phyloP scores from a whole-genome alignment of 2,329 filamentous ascomycete species.

The Monilinia laxa region DNA sequence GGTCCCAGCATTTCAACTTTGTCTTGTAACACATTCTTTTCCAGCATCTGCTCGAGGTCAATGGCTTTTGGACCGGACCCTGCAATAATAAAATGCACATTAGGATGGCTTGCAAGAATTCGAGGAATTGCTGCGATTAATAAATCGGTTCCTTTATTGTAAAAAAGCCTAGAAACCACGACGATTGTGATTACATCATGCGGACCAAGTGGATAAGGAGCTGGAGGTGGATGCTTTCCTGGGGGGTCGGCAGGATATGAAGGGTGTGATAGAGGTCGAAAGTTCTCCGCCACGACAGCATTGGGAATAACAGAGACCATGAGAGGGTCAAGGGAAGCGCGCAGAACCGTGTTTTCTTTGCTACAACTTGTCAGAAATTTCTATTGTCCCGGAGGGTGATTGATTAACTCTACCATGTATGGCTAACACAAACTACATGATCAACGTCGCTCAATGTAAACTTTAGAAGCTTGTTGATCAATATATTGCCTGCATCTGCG shows the following conservation, averaged over 20 bases:
- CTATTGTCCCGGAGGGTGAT: background rate
- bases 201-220: slow-evolving; percentile 69
- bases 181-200: slow-evolving; percentile 92
- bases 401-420: slow-evolving; percentile 75
- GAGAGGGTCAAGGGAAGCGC: slow-evolving; percentile 88
- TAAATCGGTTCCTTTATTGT: slow-evolving; percentile 97
- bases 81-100: slow-evolving; percentile 95
- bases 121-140: slow-evolving; percentile 94
- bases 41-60: slow-evolving; percentile 96
- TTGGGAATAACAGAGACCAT: slow-evolving; percentile 99
- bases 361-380: slow-evolving; percentile 48
- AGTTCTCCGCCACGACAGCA: slow-evolving; percentile 94
- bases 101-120: slow-evolving; percentile 83
- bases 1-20: slow-evolving; percentile 89
- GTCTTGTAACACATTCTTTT: slow-evolving; percentile 90
- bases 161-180: slow-evolving; percentile 94
- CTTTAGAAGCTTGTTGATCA: slow-evolving; percentile 96
- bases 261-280: slow-evolving; percentile 66
- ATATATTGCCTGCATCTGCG: slow-evolving; percentile 89
- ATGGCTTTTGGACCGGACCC: slow-evolving; percentile 96
- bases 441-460: slow-evolving; percentile 96
- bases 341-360: slow-evolving; percentile 96
- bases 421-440: slow-evolving; percentile 96
- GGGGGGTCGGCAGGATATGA: slow-evolving; percentile 44
- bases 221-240: slow-evolving; percentile 43